Evolutionary conservation across 139 green algal genomes (phyloP).

Genomic region (Tetradesmus obliquus): DNA sequence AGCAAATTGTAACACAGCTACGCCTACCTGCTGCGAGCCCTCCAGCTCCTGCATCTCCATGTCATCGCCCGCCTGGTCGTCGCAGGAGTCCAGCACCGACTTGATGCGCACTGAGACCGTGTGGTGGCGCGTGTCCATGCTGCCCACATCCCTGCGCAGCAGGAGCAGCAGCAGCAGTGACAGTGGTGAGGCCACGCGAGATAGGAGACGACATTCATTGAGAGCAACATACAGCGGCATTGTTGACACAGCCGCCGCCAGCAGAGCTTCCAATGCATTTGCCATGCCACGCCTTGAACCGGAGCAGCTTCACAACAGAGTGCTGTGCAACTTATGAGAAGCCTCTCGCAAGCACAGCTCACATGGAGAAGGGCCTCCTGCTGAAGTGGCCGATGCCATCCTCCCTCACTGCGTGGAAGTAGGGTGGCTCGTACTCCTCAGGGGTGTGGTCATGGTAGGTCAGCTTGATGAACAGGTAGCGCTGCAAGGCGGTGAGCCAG

Average conservation of each 20-base stretch:
- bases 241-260: not conserved
- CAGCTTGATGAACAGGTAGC: slow-evolving; percentile 88
- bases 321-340: not conserved
- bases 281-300: not conserved
- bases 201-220: not conserved
- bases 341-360: not conserved
- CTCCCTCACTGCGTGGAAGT: slow-evolving; percentile 65
- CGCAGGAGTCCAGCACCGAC: slow-evolving; percentile 61
- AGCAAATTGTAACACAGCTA: not conserved
- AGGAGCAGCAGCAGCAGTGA: slow-evolving; percentile 9
- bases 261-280: not conserved
- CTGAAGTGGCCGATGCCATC: slow-evolving; percentile 65
- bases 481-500: slow-evolving; percentile 51
- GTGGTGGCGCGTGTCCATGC: slow-evolving; percentile 72
- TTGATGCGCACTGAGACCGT: slow-evolving; percentile 67
- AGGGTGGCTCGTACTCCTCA: slow-evolving; percentile 85
- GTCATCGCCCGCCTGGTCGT: slow-evolving; percentile 35
- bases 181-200: not conserved
- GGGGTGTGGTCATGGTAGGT: slow-evolving; percentile 82
- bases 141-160: slow-evolving; percentile 64
- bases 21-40: slow-evolving; percentile 29
- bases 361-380: slow-evolving; percentile 75
- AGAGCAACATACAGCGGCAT: not conserved
- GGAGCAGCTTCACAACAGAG: too few relatives aligned
- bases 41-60: slow-evolving; percentile 18